A percentile compares a stretch with the other conserved stretches of the same genome.
Evolutionary conservation across 1,139 yeast genomes (phyloP).

Genomic region (Scheffersomyces segobiensis): DNA sequence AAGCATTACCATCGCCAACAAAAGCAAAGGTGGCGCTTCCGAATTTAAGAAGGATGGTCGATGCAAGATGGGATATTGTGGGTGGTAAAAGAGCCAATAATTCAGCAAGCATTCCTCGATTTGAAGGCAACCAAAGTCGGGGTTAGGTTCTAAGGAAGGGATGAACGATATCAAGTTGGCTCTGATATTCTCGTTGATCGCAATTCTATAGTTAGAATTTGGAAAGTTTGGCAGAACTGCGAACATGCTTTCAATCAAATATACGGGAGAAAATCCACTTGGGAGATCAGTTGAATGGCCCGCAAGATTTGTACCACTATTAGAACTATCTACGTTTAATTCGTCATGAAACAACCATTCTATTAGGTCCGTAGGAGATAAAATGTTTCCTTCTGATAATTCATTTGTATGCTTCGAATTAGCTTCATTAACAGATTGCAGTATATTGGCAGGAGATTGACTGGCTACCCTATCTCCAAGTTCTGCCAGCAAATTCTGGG

Average conservation of each 20-base stretch:
- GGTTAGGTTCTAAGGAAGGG: conserved; percentile 32
- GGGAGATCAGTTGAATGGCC: conserved; percentile 11
- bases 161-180: conserved; percentile 27
- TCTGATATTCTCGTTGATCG: conserved; percentile 27
- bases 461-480: not conserved
- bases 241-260: conserved; percentile 32
- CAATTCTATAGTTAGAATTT: conserved; percentile 25
- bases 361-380: conserved; percentile 30
- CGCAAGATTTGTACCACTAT: not conserved
- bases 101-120: conserved; percentile 28
- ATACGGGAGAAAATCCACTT: conserved; percentile 22
- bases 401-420: not conserved
- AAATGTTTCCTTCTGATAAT: conserved; percentile 5
- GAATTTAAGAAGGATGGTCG: conserved; percentile 60
- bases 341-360: conserved; percentile 34
- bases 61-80: conserved; percentile 62
- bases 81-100: conserved; percentile 61
- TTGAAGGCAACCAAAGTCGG: conserved; percentile 25
- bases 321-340: conserved; percentile 5
- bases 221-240: conserved; percentile 32
- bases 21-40: conserved; percentile 49
- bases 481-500: not conserved
- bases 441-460: not conserved
- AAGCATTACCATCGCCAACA: conserved; percentile 57
- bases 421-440: not conserved